These are phyloP conservation scores for Rhodamnia argentea DNA, from an alignment of 345 rosid genomes.

Conservation along the genomic window DNA sequence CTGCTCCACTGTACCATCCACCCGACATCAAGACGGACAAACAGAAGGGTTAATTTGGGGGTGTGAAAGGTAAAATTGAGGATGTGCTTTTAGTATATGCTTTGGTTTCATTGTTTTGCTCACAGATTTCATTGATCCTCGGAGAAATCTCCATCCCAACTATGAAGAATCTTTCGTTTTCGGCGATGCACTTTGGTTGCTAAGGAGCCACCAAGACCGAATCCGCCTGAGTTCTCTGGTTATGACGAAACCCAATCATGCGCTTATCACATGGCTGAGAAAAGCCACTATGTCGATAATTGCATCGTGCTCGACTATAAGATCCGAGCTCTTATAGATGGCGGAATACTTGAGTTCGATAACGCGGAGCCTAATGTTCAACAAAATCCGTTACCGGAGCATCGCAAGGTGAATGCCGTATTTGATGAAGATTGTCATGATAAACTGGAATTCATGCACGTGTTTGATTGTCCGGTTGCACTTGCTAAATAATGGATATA, in stretches of 20 bases:
- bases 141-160: not conserved
- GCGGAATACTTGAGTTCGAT: too few species aligned
- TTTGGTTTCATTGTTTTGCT: not conserved
- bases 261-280: too few species aligned
- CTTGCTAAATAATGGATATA: not conserved
- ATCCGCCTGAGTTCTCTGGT: too few species aligned
- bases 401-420: too few species aligned
- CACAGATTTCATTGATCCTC: not conserved
- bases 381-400: too few species aligned
- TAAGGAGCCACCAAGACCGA: too few species aligned
- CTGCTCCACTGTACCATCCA: not conserved
- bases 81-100: not conserved
- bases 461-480: not conserved
- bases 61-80: not conserved
- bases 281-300: too few species aligned
- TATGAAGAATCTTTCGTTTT: not conserved
- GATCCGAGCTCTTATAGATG: too few species aligned
- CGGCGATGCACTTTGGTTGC: not conserved
- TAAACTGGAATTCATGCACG: not conserved
- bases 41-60: not conserved
- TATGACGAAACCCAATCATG: too few species aligned
- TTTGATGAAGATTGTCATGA: too few species aligned
- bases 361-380: too few species aligned
- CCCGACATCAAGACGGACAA: not conserved
- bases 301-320: too few species aligned